These are phyloP conservation scores for Ganoderma resinaceum DNA, from an alignment of 1,284 basidiomycete genomes.

Conservation along the genomic window DNA sequence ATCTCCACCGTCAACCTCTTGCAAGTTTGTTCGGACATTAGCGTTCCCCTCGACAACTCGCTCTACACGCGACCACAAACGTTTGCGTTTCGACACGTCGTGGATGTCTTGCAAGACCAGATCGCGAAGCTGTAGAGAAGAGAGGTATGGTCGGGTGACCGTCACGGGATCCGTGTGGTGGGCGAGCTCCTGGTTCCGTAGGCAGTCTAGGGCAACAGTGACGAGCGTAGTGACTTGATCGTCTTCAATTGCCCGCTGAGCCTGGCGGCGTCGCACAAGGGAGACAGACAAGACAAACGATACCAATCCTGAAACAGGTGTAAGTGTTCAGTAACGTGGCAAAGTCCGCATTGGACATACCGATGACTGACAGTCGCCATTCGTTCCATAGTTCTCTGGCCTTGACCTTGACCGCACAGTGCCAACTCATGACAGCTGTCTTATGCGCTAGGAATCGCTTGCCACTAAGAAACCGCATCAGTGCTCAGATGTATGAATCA, in stretches of 20 bases:
- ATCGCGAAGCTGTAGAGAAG: conserved; percentile 92
- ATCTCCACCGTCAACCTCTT: conserved; percentile 90
- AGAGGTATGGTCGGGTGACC: conserved; percentile 82
- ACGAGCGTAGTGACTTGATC: conserved; percentile 81
- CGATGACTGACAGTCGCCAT: conserved; percentile 73
- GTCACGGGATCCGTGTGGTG: conserved; percentile 88
- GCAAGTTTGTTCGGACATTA: conserved; percentile 90
- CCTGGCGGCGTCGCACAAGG: conserved; percentile 46
- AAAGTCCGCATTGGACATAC: conserved; percentile 50
- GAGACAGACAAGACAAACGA: conserved; percentile 36
- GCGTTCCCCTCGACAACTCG: conserved; percentile 92
- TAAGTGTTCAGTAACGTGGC: conserved; percentile 10
- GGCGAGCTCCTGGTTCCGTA: conserved; percentile 87
- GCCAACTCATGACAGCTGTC: conserved; percentile 73
- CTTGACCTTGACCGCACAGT: conserved; percentile 77
- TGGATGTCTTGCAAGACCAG: conserved; percentile 86
- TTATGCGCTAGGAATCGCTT: conserved; percentile 81
- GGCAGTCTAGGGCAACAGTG: conserved; percentile 78
- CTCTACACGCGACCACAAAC: conserved; percentile 89
- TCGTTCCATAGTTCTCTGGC: conserved; percentile 69
- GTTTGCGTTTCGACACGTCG: conserved; percentile 69
- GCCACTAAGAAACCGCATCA: conserved; percentile 52
- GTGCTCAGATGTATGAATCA: neutral
- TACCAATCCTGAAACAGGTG: conserved; percentile 20
- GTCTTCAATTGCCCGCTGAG: conserved; percentile 66